phyloP scores from a whole-genome alignment of 352 stramenopile species.

The Phytophthora litchii region DNA sequence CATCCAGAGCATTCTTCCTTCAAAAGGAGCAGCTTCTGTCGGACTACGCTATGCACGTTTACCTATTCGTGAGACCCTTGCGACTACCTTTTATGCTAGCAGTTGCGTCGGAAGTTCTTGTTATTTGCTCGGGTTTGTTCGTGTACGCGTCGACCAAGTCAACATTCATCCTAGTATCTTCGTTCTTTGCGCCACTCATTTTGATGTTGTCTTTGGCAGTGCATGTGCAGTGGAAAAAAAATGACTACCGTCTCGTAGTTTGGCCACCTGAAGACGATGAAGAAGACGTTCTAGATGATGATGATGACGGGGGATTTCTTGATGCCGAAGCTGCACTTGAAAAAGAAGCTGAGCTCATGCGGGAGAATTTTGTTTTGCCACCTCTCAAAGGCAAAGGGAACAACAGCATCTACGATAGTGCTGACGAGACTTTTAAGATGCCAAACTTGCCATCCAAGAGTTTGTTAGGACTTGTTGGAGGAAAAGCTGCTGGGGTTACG shows the following conservation, averaged over 20 bases:
- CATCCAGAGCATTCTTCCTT: slow-evolving; percentile 81
- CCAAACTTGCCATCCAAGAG: slow-evolving; percentile 66
- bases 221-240: slow-evolving; percentile 78
- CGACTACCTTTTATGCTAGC: slow-evolving; percentile 83
- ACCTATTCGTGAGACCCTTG: slow-evolving; percentile 66
- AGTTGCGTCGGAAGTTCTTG: slow-evolving; percentile 74
- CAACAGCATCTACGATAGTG: slow-evolving; percentile 59
- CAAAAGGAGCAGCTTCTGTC: slow-evolving; percentile 79
- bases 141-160: slow-evolving; percentile 80
- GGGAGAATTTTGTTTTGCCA: slow-evolving; percentile 80
- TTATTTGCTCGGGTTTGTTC: slow-evolving; percentile 84
- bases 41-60: slow-evolving; percentile 78
- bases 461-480: slow-evolving; percentile 25
- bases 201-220: slow-evolving; percentile 80
- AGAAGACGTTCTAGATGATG: slow-evolving; percentile 79
- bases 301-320: slow-evolving; percentile 58
- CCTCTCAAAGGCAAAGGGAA: slow-evolving; percentile 68
- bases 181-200: slow-evolving; percentile 76
- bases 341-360: slow-evolving; percentile 76
- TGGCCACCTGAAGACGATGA: slow-evolving; percentile 84
- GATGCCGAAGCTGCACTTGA: slow-evolving; percentile 74
- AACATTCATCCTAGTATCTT: slow-evolving; percentile 80
- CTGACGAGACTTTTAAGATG: slow-evolving; percentile 84
- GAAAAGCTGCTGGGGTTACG: slow-evolving; percentile 16
- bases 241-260: slow-evolving; percentile 85